Evolutionary conservation across 1,284 basidiomycete species (phyloP).

Genomic region (Leccinum fallax): DNA sequence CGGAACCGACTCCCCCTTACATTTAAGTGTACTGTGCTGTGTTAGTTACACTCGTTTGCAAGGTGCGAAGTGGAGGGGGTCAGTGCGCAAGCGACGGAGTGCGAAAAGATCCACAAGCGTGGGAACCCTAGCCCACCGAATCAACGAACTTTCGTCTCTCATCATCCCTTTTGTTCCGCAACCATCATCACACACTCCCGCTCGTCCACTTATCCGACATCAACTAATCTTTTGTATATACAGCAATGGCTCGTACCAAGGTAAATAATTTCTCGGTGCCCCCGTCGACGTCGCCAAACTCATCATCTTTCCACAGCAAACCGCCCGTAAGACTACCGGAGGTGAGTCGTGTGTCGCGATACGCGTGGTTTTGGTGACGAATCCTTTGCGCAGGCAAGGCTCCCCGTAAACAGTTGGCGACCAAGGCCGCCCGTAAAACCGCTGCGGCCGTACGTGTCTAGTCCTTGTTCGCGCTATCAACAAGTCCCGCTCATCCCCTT

Average conservation of each 20-base stretch:
- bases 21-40: background rate
- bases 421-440: constrained; percentile 88
- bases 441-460: constrained; percentile 63
- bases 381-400: constrained; percentile 61
- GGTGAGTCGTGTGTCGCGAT: constrained; percentile 44
- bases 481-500: constrained; percentile 12
- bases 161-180: constrained; percentile 25
- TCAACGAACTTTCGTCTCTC: constrained; percentile 26
- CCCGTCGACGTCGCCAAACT: constrained; percentile 8
- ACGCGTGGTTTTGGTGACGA: constrained; percentile 10
- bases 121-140: constrained; percentile 34
- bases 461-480: background rate
- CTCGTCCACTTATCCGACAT: constrained; percentile 30
- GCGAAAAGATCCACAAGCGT: constrained; percentile 29
- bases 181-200: constrained; percentile 34
- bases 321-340: constrained; percentile 83
- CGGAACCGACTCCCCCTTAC: background rate
- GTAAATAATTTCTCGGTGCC: constrained; percentile 38
- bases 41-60: background rate
- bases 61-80: constrained; percentile 24
- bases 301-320: constrained; percentile 56
- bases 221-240: constrained; percentile 22
- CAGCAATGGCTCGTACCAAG: constrained; percentile 75
- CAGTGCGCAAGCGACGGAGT: constrained; percentile 38
- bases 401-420: constrained; percentile 88